Evolutionary conservation across 1,284 basidiomycete genomes (phyloP).

Genomic region (Neonothopanus nambi): DNA sequence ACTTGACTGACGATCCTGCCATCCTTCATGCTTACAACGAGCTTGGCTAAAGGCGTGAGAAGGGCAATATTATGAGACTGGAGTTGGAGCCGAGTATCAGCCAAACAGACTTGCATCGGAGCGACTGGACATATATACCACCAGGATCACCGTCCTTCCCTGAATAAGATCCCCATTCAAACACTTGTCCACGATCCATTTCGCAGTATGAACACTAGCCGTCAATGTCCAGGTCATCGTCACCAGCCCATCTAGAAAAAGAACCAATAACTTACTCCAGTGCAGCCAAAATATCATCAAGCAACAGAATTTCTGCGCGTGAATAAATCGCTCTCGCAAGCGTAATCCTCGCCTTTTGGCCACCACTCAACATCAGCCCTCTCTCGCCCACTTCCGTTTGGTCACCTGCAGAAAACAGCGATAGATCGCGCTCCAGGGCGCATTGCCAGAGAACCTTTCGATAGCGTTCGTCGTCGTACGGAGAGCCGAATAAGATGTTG

Average conservation of each 20-base stretch:
- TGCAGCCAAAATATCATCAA: constrained; percentile 64
- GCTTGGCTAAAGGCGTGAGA: constrained; percentile 53
- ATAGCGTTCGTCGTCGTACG: constrained; percentile 74
- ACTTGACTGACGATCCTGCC: constrained; percentile 45
- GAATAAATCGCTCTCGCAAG: constrained; percentile 75
- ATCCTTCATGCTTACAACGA: constrained; percentile 52
- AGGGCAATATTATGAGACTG: constrained; percentile 65
- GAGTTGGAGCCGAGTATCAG: background rate
- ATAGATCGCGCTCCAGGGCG: constrained; percentile 55
- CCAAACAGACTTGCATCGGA: background rate
- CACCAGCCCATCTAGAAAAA: background rate
- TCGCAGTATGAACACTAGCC: constrained; percentile 57
- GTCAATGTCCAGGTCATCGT: constrained; percentile 23
- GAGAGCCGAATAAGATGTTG: constrained; percentile 84
- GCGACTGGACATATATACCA: constrained; percentile 41
- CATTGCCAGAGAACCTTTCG: constrained; percentile 62
- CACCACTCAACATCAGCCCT: constrained; percentile 53
- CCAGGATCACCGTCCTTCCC: constrained; percentile 71
- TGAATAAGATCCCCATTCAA: constrained; percentile 68
- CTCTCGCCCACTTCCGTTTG: constrained; percentile 61
- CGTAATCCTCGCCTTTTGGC: constrained; percentile 73
- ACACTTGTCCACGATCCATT: constrained; percentile 77
- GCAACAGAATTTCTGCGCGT: constrained; percentile 57
- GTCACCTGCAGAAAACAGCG: constrained; percentile 70
- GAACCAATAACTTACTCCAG: constrained; percentile 38